Evolutionary conservation across 306 rosid genomes (phyloP), one percentile per base, ranked within the genome.

Genomic region (Fagus crenata): DNA sequence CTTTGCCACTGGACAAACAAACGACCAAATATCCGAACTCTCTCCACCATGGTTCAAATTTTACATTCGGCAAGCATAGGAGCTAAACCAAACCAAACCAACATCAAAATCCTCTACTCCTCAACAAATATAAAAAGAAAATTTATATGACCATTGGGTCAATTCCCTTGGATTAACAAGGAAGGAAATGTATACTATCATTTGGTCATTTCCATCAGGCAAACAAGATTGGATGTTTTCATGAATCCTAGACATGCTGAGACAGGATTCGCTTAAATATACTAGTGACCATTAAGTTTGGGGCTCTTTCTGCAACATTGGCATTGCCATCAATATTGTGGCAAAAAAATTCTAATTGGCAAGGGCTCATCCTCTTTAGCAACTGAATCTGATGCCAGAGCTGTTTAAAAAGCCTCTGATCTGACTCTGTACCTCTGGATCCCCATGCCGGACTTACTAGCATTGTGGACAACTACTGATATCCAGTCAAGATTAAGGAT

Each of bases 381-480:
- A 46, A 65, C 71, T 43, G 53, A 73, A 71, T 41, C 76, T 60
- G 72, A 70, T 70, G 36, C 56, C 49, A 61, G 53, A 61, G 36
- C 69, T 53, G 54, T 61, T 33, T 51, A 75, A 61, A 85, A 74
- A 33, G 65, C 65, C 82, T 42, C 71, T 14, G 8, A 77, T 75
- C 33, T 77, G 79, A 77, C 71, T 63, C 49, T 64, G 65, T 82
- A 63, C 51, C 70, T 79, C 81, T 63, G 36, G 73, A 69, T 74
- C 51, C 33, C 63, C 63, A 42, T 53, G 43, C 73, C 42, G 22
- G 53, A 78, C 76, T 56, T 56, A 56, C 69, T 15, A 65, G 31
- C 11, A 65, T 65, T 37, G 70, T 33, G 2, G 68, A 61, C 68
- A 32, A 61, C 68, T 61, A 61, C 8, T 13, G 14, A 76, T 37